Base-by-base conservation (phyloP, 2,329 filamentous ascomycete genomes). In the Pezicula rhizophila region DNA sequence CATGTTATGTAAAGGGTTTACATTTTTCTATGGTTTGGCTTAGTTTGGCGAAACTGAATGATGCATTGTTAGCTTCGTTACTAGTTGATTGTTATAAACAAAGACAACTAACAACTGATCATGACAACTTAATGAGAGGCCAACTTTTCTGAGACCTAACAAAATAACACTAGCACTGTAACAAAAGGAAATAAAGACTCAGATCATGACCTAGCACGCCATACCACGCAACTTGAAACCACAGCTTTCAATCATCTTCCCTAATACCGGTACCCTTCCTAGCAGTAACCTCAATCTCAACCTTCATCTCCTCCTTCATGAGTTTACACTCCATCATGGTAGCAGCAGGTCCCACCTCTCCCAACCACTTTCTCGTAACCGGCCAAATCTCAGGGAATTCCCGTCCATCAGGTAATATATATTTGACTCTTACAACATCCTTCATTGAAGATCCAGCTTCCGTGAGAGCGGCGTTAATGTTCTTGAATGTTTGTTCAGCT, bases 241-340 rank as follows among this genome's bases (percentile, higher is more conserved):
- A 12, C 23, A 23, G 23, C 28, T 31, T 1, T 38, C 8, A 38
- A 8, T 38, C 35, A 5, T 38, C 18, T 4, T 15, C 14, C 35
- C 12, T 8, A 8, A 15, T 34, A 14, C 5, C 11, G 1, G 11
- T 12, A 3, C 5, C 35, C 35, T 26, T 42, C 23, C 40, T 26
- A 10, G 56, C 57, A 38, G 57, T 59, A 35, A 60, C 53, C 48
- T 59, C 57, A 45, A 59, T 57, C 51, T 61, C 56, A 42, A 61
- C 65, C 61, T 64, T 68, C 69, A 74, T 73, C 15, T 43, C 64
- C 33, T 76, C 74, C 57, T 76, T 71, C 71, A 78, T 73, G 49
- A 79, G 54, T 8, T 63, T 69, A 0, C 73, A 69, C 59, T 77
- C 70, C 0, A 77, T 59, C 76, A 79, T 79, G 1, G 74, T 79